phyloP scores from a whole-genome alignment of 2,329 filamentous ascomycete species.

The Colletotrichum karsti region DNA sequence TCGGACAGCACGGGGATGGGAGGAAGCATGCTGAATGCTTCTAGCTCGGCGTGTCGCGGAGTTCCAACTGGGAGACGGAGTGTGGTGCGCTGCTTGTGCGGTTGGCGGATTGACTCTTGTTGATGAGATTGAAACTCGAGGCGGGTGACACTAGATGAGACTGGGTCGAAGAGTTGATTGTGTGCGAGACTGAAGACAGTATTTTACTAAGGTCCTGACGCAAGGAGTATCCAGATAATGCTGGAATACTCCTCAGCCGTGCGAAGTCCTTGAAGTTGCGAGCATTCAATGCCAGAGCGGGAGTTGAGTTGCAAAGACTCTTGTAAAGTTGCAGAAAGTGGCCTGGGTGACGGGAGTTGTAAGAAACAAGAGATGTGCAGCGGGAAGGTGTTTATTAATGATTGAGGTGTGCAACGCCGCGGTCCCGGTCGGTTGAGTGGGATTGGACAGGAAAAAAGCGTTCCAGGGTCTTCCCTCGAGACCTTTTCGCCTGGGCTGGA shows the following conservation, averaged over 20 bases:
- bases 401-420: not conserved
- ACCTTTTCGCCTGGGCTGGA: not conserved
- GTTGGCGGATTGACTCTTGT: not conserved
- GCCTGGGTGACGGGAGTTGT: not conserved
- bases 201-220: constrained; percentile 58
- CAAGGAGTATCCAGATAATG: constrained; percentile 69
- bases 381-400: constrained; percentile 10
- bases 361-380: not conserved
- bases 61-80: constrained; percentile 17
- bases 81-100: not conserved
- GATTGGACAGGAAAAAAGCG: not conserved
- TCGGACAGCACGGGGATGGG: constrained; percentile 73
- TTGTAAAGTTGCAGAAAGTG: not conserved
- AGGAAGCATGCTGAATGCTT: constrained; percentile 57
- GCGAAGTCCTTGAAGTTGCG: constrained; percentile 42
- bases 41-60: not conserved
- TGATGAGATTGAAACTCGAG: too few species aligned
- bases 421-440: constrained; percentile 4
- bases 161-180: not conserved
- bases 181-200: constrained; percentile 6
- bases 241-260: constrained; percentile 72
- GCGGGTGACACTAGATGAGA: too few species aligned
- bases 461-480: not conserved
- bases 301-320: not conserved
- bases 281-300: constrained; percentile 16